phyloP scores from a whole-genome alignment of 306 rosid genomes.

The Carpinus fangiana region DNA sequence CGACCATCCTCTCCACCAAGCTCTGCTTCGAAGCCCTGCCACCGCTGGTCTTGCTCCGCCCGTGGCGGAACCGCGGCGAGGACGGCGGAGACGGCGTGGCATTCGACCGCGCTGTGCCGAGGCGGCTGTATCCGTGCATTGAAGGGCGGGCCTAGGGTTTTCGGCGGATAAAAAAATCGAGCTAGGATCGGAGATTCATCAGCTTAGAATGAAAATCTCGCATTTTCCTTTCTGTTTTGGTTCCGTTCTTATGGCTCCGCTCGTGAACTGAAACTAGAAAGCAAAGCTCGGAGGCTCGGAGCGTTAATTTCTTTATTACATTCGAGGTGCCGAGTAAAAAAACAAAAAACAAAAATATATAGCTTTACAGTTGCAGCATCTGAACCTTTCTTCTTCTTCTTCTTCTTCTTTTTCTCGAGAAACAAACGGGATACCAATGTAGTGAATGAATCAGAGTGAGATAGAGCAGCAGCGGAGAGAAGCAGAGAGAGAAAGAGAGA shows the following conservation, averaged over 20 bases:
- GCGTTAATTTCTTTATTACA: background rate
- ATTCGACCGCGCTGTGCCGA: constrained; percentile 45
- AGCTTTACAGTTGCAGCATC: background rate
- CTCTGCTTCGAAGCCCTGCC: constrained; percentile 44
- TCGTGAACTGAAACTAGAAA: background rate
- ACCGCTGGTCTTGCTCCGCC: constrained; percentile 49
- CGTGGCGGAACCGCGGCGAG: constrained; percentile 70
- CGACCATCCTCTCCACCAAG: constrained; percentile 51
- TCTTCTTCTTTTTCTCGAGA: background rate
- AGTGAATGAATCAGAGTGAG: background rate
- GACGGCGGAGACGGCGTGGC: constrained; percentile 69
- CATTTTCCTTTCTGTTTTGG: background rate
- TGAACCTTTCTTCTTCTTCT: no score
- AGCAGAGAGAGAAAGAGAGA: background rate
- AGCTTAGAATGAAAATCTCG: background rate
- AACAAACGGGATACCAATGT: constrained; percentile 6
- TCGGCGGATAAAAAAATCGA: background rate
- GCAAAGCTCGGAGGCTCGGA: background rate
- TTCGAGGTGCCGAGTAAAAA: background rate
- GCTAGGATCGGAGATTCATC: constrained; percentile 18
- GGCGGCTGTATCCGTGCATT: constrained; percentile 82
- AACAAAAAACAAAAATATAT: background rate
- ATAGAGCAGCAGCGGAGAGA: background rate
- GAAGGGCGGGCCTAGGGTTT: constrained; percentile 12
- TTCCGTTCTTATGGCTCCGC: background rate